phyloP scores from a whole-genome alignment of 768 basidiomycete genomes.

The Nevesoporus exiguus region DNA sequence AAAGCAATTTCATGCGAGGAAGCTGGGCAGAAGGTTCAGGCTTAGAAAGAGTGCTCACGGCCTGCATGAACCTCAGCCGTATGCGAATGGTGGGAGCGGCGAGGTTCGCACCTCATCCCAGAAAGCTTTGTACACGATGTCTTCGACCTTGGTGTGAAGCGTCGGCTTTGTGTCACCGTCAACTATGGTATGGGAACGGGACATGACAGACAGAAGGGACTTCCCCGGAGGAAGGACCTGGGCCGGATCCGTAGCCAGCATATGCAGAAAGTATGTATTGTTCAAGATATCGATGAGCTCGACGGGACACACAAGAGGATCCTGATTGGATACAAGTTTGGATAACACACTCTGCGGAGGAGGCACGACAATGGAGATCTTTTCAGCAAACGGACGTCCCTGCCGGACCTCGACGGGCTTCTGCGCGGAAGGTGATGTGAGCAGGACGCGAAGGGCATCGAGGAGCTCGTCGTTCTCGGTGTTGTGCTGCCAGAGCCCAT shows the following conservation, averaged over 20 bases:
- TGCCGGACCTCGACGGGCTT: not conserved
- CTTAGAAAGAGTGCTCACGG: constrained; percentile 50
- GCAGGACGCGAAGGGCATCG: constrained; percentile 19
- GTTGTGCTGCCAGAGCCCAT: constrained; percentile 25
- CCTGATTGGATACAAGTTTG: constrained; percentile 22
- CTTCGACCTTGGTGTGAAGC: constrained; percentile 47
- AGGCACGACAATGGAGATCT: constrained; percentile 16
- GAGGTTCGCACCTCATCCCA: constrained; percentile 62
- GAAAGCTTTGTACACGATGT: constrained; percentile 58
- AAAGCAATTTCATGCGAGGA: constrained; percentile 52
- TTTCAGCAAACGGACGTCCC: not conserved
- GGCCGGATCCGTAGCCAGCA: constrained; percentile 60
- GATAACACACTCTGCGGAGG: constrained; percentile 13
- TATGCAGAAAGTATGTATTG: constrained; percentile 61
- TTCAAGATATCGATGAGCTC: constrained; percentile 58
- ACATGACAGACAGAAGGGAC: constrained; percentile 64
- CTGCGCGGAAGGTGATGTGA: constrained; percentile 9
- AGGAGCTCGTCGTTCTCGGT: constrained; percentile 28
- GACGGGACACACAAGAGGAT: constrained; percentile 39
- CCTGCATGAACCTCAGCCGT: constrained; percentile 41
- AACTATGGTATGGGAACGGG: constrained; percentile 21
- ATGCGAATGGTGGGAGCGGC: constrained; percentile 3
- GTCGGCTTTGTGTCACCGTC: constrained; percentile 26
- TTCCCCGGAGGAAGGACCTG: constrained; percentile 69
- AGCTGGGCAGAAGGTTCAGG: constrained; percentile 58